Evolutionary conservation across 805 yeast genomes (phyloP).

Genomic region (Myxozyma sirexii): DNA sequence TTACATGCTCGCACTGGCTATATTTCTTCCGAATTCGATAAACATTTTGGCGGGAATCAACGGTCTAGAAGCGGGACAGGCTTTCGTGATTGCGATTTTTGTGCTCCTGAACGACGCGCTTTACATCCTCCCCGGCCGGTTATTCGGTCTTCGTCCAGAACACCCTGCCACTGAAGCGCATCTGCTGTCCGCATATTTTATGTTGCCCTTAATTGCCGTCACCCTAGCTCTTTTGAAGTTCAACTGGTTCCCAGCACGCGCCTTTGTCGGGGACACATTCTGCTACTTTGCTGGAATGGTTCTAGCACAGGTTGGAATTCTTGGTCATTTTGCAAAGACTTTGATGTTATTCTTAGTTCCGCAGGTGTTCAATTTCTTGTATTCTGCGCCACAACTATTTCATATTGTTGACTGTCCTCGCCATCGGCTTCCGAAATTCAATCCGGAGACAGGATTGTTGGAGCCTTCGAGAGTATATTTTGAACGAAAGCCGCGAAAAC

Average conservation of each 20-base stretch:
- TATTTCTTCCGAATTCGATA: slow-evolving; percentile 94
- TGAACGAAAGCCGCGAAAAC: slow-evolving; percentile 32
- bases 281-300: slow-evolving; percentile 99
- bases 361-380: slow-evolving; percentile 85
- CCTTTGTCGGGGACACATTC: slow-evolving; percentile 97
- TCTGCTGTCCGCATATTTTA: slow-evolving; percentile 71
- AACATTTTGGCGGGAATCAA: slow-evolving; percentile 95
- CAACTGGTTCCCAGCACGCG: slow-evolving; percentile 90
- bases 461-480: slow-evolving; percentile 61
- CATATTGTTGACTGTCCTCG: slow-evolving; percentile 91
- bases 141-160: slow-evolving; percentile 28
- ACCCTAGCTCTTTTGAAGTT: slow-evolving; percentile 71
- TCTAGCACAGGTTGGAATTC: slow-evolving; percentile 92
- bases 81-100: slow-evolving; percentile 71
- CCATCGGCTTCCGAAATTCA: slow-evolving; percentile 84
- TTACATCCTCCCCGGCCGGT: slow-evolving; percentile 54
- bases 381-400: slow-evolving; percentile 90
- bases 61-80: slow-evolving; percentile 96
- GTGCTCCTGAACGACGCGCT: slow-evolving; percentile 75
- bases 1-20: slow-evolving; percentile 89
- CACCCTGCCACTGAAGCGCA: slow-evolving; percentile 78
- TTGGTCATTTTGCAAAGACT: slow-evolving; percentile 96
- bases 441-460: slow-evolving; percentile 66
- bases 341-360: slow-evolving; percentile 83
- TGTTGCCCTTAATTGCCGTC: slow-evolving; percentile 87